These are phyloP conservation scores for Phytophthora megakarya DNA, from an alignment of 352 stramenopile genomes.

Conservation along the genomic window DNA sequence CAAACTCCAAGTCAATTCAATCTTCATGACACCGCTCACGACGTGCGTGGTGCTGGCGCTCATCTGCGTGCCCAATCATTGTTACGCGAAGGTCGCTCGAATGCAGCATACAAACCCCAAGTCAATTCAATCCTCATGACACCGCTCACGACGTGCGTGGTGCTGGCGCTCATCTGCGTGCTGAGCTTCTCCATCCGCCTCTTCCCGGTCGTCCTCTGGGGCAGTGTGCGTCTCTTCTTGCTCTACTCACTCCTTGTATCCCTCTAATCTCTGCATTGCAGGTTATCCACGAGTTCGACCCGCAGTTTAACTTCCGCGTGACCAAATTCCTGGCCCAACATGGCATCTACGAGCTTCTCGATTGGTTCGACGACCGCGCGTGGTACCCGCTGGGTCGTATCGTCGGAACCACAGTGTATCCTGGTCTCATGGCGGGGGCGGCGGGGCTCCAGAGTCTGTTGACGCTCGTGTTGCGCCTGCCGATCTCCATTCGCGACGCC, in stretches of 20 bases:
- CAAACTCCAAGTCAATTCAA: slow-evolving; percentile 4
- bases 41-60: slow-evolving; percentile 62
- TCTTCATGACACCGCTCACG: slow-evolving; percentile 32
- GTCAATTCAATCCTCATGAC: slow-evolving; percentile 25
- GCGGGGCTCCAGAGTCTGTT: slow-evolving; percentile 74
- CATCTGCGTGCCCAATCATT: slow-evolving; percentile 65
- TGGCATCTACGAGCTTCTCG: slow-evolving; percentile 93
- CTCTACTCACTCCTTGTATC: background rate
- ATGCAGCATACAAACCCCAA: slow-evolving; percentile 11
- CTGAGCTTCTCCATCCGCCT: slow-evolving; percentile 91
- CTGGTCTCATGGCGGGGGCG: slow-evolving; percentile 90
- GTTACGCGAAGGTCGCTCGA: slow-evolving; percentile 51
- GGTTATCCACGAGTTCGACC: slow-evolving; percentile 93
- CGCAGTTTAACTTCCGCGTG: slow-evolving; percentile 99
- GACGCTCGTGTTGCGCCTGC: slow-evolving; percentile 22
- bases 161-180: slow-evolving; percentile 86
- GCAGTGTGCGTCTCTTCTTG: slow-evolving; percentile 57
- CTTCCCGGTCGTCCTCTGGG: slow-evolving; percentile 92
- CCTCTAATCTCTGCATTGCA: slow-evolving; percentile 25
- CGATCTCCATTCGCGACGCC: slow-evolving; percentile 77
- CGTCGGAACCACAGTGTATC: slow-evolving; percentile 94
- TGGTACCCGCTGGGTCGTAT: slow-evolving; percentile 94
- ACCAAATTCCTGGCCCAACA: slow-evolving; percentile 95
- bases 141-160: slow-evolving; percentile 35
- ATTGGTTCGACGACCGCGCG: slow-evolving; percentile 98